These are phyloP conservation scores for Lepidium aucheri DNA, from an alignment of 345 rosid species.

Conservation along the genomic window DNA sequence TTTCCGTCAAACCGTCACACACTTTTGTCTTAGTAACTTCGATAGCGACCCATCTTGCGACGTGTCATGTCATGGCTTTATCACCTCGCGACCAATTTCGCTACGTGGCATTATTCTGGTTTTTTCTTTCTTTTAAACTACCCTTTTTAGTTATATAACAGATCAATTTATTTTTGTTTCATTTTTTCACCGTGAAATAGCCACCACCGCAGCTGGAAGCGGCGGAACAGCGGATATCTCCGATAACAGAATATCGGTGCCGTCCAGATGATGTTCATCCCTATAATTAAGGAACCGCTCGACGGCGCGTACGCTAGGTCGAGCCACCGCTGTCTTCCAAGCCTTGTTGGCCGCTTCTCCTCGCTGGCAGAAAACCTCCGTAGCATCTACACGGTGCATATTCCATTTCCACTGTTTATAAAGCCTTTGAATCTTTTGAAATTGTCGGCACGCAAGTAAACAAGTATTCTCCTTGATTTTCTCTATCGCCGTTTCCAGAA, in stretches of 20 bases:
- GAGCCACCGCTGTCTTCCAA: slow-evolving; percentile 58
- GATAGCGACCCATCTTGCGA: slow-evolving; percentile 16
- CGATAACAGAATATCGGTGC: slow-evolving; percentile 22
- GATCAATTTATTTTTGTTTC: neutral
- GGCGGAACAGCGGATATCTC: slow-evolving; percentile 23
- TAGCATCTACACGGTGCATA: slow-evolving; percentile 73
- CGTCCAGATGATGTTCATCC: slow-evolving; percentile 22
- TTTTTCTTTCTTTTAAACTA: neutral
- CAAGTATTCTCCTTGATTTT: slow-evolving; percentile 59
- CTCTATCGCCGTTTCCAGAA: slow-evolving; percentile 42
- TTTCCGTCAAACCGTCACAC: slow-evolving; percentile 20
- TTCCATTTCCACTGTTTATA: slow-evolving; percentile 46
- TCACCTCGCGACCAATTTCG: neutral
- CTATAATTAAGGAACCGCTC: slow-evolving; percentile 36
- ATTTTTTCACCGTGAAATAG: slow-evolving; percentile 39
- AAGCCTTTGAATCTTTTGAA: slow-evolving; percentile 52
- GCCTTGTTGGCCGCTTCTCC: slow-evolving; percentile 52
- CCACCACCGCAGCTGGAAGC: slow-evolving; percentile 36
- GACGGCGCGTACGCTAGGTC: slow-evolving; percentile 47
- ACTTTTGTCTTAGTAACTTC: neutral
- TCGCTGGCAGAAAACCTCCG: slow-evolving; percentile 48
- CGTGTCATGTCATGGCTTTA: slow-evolving; percentile 20
- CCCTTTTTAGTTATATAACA: neutral
- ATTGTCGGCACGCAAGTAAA: slow-evolving; percentile 43
- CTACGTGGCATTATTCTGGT: slow-evolving; percentile 25